Evolutionary conservation across 1,139 yeast species (phyloP).

Genomic region (Pichia sp.): DNA sequence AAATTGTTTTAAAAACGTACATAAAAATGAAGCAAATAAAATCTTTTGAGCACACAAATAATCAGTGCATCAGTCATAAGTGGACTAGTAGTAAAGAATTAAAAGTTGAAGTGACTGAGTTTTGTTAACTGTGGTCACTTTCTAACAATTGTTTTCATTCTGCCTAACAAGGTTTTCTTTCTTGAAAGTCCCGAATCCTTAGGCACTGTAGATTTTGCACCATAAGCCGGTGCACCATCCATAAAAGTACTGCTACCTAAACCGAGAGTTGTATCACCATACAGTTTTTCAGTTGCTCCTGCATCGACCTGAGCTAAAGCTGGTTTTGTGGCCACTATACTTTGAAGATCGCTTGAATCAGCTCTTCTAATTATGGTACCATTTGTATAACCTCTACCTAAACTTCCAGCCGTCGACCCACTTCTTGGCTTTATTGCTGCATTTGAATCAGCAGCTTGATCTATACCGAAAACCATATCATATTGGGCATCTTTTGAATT

Average conservation of each 20-base stretch:
- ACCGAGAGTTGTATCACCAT: constrained; percentile 81
- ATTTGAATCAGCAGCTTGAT: constrained; percentile 7
- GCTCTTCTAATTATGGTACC: constrained; percentile 27
- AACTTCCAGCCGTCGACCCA: constrained; percentile 11
- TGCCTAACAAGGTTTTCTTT: constrained; percentile 74
- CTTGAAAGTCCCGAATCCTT: constrained; percentile 37
- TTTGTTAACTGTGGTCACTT: too few species aligned
- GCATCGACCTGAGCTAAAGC: constrained; percentile 67
- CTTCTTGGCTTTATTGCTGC: constrained; percentile 5
- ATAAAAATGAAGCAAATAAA: not conserved
- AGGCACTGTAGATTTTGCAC: constrained; percentile 33
- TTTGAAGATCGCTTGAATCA: constrained; percentile 17
- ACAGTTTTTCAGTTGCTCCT: constrained; percentile 54
- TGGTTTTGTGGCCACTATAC: constrained; percentile 31
- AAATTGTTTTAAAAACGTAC: not conserved
- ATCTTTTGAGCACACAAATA: too few species aligned
- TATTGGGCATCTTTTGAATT: constrained; percentile 46
- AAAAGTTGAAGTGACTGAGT: not conserved
- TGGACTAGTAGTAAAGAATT: not conserved
- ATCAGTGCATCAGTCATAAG: too few species aligned
- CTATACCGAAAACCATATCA: constrained; percentile 55
- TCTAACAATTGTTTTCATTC: constrained; percentile 67
- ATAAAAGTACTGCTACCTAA: constrained; percentile 86
- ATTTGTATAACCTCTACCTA: constrained; percentile 21
- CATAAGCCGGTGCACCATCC: constrained; percentile 95